Conservation (phyloP, 257 asterid species). For the Sherardia arvensis region DNA sequence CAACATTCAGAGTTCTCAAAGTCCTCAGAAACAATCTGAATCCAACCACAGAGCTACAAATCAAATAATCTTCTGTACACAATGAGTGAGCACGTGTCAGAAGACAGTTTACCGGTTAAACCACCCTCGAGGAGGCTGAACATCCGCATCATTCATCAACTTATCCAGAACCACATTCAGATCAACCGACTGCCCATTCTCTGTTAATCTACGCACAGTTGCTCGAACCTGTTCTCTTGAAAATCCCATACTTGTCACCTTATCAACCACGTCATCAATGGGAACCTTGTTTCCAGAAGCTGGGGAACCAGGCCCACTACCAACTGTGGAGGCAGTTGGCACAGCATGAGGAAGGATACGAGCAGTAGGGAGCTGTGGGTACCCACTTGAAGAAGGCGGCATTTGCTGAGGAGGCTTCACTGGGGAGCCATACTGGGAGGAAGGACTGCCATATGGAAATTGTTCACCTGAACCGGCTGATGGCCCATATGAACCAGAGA, state of each 20-base stretch:
- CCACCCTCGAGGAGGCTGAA: conserved; percentile 65
- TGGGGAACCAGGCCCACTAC: conserved; percentile 42
- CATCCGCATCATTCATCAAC: conserved; percentile 84
- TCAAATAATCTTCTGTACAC: conserved; percentile 29
- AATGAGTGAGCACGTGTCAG: conserved; percentile 6
- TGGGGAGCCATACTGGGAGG: conserved; percentile 53
- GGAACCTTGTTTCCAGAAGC: conserved; percentile 74
- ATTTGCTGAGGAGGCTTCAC: conserved; percentile 47
- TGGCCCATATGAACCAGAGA: conserved; percentile 49
- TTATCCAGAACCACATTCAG: conserved; percentile 86
- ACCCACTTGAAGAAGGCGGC: conserved; percentile 38
- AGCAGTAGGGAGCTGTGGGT: conserved; percentile 90
- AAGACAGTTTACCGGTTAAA: conserved; percentile 43
- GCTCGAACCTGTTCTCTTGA: conserved; percentile 83
- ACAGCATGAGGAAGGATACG: conserved; percentile 75
- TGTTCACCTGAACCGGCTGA: conserved; percentile 51
- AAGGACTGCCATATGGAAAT: conserved; percentile 51
- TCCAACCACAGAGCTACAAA: not conserved
- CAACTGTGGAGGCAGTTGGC: conserved; percentile 68
- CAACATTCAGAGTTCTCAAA: not conserved
- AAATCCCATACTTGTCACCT: conserved; percentile 89
- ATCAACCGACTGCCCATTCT: conserved; percentile 88
- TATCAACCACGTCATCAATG: conserved; percentile 89
- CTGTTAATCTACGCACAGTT: conserved; percentile 74
- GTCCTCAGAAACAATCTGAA: conserved; percentile 3